A percentile compares a stretch with the other conserved stretches of the same genome.
Conservation (phyloP, 2,329 filamentous ascomycete genomes). For the Aspergillus carbonarius region DNA sequence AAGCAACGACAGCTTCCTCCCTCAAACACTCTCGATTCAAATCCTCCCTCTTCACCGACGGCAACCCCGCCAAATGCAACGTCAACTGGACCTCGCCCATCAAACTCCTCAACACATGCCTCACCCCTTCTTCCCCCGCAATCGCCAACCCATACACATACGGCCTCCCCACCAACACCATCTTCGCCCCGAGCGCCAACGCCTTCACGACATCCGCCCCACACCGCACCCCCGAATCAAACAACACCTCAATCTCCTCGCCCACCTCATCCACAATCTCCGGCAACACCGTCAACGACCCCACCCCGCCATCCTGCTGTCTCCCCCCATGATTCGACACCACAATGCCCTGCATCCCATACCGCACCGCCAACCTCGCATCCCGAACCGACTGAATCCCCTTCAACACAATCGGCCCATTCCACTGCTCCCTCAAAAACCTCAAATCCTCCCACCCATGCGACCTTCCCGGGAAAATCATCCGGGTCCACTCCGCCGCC, state of each 20-base stretch:
- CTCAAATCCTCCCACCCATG: slow-evolving; percentile 61
- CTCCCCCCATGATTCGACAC: slow-evolving; percentile 53
- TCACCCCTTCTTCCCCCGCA: slow-evolving; percentile 54
- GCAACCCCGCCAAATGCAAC: slow-evolving; percentile 11
- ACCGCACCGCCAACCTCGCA: slow-evolving; percentile 44
- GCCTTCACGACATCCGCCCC: slow-evolving; percentile 52
- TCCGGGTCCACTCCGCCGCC: slow-evolving; percentile 51
- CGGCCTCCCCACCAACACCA: slow-evolving; percentile 52
- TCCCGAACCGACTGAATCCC: slow-evolving; percentile 52
- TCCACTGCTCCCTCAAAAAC: slow-evolving; percentile 58
- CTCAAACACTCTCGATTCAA: slow-evolving; percentile 11
- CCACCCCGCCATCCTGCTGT: slow-evolving; percentile 48
- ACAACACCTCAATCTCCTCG: slow-evolving; percentile 41
- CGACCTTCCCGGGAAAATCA: slow-evolving; percentile 53
- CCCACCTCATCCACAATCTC: slow-evolving; percentile 51
- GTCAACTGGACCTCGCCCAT: slow-evolving; percentile 32
- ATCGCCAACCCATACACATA: slow-evolving; percentile 58
- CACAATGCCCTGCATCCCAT: slow-evolving; percentile 49
- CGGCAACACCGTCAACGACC: slow-evolving; percentile 51
- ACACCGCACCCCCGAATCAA: slow-evolving; percentile 48
- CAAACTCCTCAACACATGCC: slow-evolving; percentile 44
- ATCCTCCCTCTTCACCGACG: slow-evolving; percentile 11
- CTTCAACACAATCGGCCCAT: slow-evolving; percentile 62
- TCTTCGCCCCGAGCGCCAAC: slow-evolving; percentile 52
- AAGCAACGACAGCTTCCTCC: background rate